Evolutionary conservation across 2,329 filamentous ascomycete species (phyloP).

Genomic region (Curvularia hawaiiensis): DNA sequence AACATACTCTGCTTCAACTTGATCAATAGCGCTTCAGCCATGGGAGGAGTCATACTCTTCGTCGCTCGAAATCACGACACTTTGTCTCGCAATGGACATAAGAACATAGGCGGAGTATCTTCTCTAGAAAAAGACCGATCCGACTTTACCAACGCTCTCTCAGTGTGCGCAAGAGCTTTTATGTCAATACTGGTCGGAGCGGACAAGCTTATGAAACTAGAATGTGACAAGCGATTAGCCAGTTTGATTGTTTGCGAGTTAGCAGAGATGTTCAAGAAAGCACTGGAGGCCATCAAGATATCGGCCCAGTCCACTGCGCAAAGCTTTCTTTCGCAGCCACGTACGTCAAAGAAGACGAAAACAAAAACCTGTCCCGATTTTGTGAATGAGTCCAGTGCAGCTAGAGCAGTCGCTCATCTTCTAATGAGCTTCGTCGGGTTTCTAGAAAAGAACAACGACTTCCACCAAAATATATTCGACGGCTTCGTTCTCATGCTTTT

Average conservation of each 20-base stretch:
- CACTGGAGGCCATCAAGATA: slow-evolving; percentile 40
- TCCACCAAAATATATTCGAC: slow-evolving; percentile 51
- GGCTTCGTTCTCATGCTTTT: slow-evolving; percentile 51
- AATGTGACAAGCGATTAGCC: slow-evolving; percentile 19
- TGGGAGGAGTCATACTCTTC: slow-evolving; percentile 32
- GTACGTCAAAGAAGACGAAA: slow-evolving; percentile 15
- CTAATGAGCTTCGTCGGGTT: slow-evolving; percentile 44
- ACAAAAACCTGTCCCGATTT: slow-evolving; percentile 5
- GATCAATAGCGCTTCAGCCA: slow-evolving; percentile 26
- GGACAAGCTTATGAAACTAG: slow-evolving; percentile 24
- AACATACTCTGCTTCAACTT: slow-evolving; percentile 35
- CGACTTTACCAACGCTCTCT: slow-evolving; percentile 34
- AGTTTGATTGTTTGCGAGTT: slow-evolving; percentile 39
- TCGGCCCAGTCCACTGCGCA: slow-evolving; percentile 31
- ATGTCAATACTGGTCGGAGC: slow-evolving; percentile 40
- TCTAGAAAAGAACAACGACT: slow-evolving; percentile 41
- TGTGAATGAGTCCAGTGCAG: slow-evolving; percentile 31
- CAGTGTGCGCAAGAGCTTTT: slow-evolving; percentile 39
- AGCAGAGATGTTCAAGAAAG: slow-evolving; percentile 46
- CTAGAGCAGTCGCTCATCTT: slow-evolving; percentile 41
- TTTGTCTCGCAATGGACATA: slow-evolving; percentile 19
- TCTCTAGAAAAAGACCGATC: slow-evolving; percentile 32
- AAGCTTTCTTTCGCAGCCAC: background rate
- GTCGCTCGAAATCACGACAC: slow-evolving; percentile 29
- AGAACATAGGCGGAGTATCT: slow-evolving; percentile 8